phyloP scores from a whole-genome alignment of 1,284 basidiomycete species.

The Sporisorium graminicola region DNA sequence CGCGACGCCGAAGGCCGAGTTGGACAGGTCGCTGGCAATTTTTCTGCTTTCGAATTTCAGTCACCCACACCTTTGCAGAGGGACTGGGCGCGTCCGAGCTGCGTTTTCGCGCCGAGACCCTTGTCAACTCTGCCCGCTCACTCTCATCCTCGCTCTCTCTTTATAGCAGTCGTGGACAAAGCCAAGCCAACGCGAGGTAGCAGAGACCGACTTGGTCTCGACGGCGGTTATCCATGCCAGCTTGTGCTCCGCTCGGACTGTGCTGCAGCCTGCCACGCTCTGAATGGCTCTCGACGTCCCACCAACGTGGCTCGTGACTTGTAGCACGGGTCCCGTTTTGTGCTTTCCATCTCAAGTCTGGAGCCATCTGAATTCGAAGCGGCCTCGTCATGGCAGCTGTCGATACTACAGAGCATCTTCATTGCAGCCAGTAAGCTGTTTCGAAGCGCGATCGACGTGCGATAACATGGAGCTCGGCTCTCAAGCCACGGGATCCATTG shows the following conservation, averaged over 20 bases:
- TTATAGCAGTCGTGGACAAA: not conserved
- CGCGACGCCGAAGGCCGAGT: slow-evolving; percentile 42
- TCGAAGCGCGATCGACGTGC: not conserved
- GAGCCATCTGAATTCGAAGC: too few relatives aligned
- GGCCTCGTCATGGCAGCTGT: too few relatives aligned
- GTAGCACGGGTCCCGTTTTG: not conserved
- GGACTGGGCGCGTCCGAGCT: slow-evolving; percentile 30
- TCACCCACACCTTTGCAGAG: not conserved
- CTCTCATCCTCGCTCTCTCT: too few relatives aligned
- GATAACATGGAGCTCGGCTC: not conserved
- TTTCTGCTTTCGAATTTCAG: not conserved
- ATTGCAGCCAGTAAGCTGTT: too few relatives aligned
- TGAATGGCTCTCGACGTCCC: too few relatives aligned
- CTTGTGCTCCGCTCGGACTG: slow-evolving; percentile 9
- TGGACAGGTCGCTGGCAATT: slow-evolving; percentile 21
- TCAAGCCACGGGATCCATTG: not conserved
- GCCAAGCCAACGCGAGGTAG: not conserved
- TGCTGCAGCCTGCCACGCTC: not conserved
- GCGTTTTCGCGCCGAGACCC: slow-evolving; percentile 22
- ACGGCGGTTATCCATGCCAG: not conserved
- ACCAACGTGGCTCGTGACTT: not conserved
- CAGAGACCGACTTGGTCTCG: not conserved
- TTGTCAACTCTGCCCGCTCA: not conserved
- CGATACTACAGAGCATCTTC: too few relatives aligned
- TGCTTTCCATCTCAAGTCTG: not conserved